phyloP scores from a whole-genome alignment of 305 asterid genomes.

The Fraxinus angustifolia region DNA sequence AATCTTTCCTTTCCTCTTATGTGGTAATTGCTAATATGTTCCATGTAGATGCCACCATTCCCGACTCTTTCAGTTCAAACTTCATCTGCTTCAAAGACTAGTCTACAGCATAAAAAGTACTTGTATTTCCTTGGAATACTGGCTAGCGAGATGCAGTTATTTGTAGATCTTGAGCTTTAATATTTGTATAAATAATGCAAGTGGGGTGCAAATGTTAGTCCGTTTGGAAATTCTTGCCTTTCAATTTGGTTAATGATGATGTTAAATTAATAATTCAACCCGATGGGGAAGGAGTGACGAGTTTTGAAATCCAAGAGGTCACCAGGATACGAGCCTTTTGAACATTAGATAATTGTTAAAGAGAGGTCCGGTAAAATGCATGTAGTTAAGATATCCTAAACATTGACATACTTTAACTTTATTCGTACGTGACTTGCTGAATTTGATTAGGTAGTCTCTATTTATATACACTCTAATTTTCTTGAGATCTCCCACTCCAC shows the following conservation, averaged over 20 bases:
- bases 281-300: background rate
- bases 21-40: background rate
- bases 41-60: background rate
- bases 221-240: background rate
- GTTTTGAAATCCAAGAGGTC: background rate
- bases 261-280: background rate
- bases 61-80: background rate
- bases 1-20: background rate
- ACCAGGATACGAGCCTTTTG: background rate
- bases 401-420: background rate
- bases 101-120: background rate
- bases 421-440: background rate
- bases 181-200: background rate
- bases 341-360: background rate
- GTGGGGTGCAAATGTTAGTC: background rate
- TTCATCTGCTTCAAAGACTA: background rate
- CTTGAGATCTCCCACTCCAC: background rate
- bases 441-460: background rate
- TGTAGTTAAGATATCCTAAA: background rate
- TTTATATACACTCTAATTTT: background rate
- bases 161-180: background rate
- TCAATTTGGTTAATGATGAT: background rate
- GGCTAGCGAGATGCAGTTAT: background rate
- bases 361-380: background rate
- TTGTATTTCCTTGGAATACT: background rate